A percentile compares a stretch with the other conserved stretches of the same genome.
Conservation (phyloP, 192 early-diverging fungal species). For the Coemansia reversa region DNA sequence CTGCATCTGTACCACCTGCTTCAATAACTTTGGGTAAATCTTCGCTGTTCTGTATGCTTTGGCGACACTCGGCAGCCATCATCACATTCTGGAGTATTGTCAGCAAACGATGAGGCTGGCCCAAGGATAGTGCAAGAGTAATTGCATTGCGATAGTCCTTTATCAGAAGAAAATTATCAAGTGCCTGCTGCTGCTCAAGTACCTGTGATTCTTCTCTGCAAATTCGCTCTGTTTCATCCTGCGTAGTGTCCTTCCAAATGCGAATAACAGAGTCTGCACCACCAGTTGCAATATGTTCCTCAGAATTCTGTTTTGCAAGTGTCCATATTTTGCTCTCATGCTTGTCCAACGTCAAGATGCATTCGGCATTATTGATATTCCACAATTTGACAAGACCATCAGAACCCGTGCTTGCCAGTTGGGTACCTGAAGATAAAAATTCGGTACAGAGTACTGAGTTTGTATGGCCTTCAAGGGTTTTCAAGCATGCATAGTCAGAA, state of each 20-base stretch:
- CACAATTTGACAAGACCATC: slow-evolving; percentile 97
- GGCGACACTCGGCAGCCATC: slow-evolving; percentile 40
- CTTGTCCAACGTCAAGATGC: slow-evolving; percentile 87
- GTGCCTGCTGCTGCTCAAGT: slow-evolving; percentile 85
- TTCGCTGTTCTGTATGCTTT: slow-evolving; percentile 12
- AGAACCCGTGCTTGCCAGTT: slow-evolving; percentile 82
- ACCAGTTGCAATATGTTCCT: slow-evolving; percentile 77
- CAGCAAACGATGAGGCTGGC: slow-evolving; percentile 84
- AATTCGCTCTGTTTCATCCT: slow-evolving; percentile 75
- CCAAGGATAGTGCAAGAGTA: slow-evolving; percentile 80
- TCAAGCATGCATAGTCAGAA: slow-evolving; percentile 83
- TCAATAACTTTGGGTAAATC: not conserved
- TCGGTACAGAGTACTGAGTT: slow-evolving; percentile 86
- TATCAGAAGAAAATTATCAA: slow-evolving; percentile 79
- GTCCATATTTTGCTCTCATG: slow-evolving; percentile 97
- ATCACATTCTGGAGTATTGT: slow-evolving; percentile 67
- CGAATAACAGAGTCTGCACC: slow-evolving; percentile 88
- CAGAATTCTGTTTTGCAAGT: slow-evolving; percentile 68
- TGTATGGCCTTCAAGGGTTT: slow-evolving; percentile 97
- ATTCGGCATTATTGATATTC: slow-evolving; percentile 89
- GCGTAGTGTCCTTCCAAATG: slow-evolving; percentile 92
- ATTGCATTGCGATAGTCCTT: slow-evolving; percentile 95
- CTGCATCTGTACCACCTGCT: not conserved
- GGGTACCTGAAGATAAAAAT: slow-evolving; percentile 85
- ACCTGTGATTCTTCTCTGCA: slow-evolving; percentile 62